Percentiles rank a stretch among this genome's conserved stretches.
Evolutionary conservation across 192 early-diverging fungal species (phyloP).

Genomic region (Kickxella alabastrina): DNA sequence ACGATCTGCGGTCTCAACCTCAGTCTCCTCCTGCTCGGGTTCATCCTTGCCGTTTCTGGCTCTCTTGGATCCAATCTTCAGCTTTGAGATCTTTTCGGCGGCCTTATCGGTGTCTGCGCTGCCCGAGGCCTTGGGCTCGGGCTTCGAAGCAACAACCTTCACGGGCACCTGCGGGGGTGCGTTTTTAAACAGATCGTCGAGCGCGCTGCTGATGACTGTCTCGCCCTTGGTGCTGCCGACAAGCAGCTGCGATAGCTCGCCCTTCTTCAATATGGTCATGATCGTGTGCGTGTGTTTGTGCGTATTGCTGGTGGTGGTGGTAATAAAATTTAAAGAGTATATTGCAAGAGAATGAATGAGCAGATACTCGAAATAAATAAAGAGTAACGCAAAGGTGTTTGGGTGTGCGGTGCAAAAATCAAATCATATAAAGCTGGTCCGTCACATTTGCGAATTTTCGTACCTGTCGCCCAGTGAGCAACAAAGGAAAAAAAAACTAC

Average conservation of each 20-base stretch:
- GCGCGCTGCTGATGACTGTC: slow-evolving; percentile 44
- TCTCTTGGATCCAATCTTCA: too few relatives aligned
- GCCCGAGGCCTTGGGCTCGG: not conserved
- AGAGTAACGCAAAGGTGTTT: too few relatives aligned
- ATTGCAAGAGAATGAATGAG: not conserved
- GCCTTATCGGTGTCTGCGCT: not conserved
- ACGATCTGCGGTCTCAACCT: not conserved
- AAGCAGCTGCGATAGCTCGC: slow-evolving; percentile 43
- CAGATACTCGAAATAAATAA: not conserved
- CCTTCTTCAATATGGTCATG: slow-evolving; percentile 16
- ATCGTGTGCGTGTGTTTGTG: not conserved
- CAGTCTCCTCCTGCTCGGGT: not conserved
- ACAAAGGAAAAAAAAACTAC: too few relatives aligned
- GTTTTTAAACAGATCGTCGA: slow-evolving; percentile 64
- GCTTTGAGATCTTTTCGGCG: not conserved
- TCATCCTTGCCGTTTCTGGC: too few relatives aligned
- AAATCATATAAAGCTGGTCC: too few relatives aligned
- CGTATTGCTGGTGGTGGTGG: too few relatives aligned
- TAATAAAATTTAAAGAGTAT: not conserved
- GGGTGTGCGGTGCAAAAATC: too few relatives aligned
- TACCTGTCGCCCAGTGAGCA: too few relatives aligned
- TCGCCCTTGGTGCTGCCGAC: slow-evolving; percentile 23
- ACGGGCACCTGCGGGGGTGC: slow-evolving; percentile 27
- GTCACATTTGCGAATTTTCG: too few relatives aligned
- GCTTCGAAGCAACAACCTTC: slow-evolving; percentile 8